Conservation (phyloP, 495 filamentous ascomycete genomes). For the Xylaria sp. region DNA sequence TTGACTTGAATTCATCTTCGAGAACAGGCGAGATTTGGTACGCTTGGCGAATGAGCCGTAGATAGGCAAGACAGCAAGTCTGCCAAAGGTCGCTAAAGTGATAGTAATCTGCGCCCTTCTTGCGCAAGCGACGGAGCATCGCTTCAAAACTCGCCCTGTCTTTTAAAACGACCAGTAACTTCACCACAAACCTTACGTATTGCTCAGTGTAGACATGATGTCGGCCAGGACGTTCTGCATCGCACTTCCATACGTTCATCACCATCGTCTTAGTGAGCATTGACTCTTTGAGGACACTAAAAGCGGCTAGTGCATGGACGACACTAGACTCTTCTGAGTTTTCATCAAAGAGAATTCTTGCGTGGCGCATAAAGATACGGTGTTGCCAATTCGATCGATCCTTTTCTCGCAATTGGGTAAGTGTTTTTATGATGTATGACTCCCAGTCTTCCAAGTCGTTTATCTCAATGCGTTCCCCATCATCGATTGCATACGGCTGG, state of each 20-base stretch:
- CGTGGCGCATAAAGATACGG: slow-evolving; percentile 81
- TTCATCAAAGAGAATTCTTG: slow-evolving; percentile 72
- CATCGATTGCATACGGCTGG: slow-evolving; percentile 51
- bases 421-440: slow-evolving; percentile 71
- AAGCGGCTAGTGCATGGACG: slow-evolving; percentile 65
- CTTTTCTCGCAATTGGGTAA: slow-evolving; percentile 77
- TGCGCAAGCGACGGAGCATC: slow-evolving; percentile 80
- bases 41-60: slow-evolving; percentile 74
- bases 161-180: slow-evolving; percentile 74
- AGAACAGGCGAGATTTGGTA: slow-evolving; percentile 69
- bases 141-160: slow-evolving; percentile 82
- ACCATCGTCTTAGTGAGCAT: slow-evolving; percentile 96
- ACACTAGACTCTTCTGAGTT: slow-evolving; percentile 38
- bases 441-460: slow-evolving; percentile 72
- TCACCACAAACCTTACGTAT: slow-evolving; percentile 83
- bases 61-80: slow-evolving; percentile 74
- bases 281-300: slow-evolving; percentile 77
- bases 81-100: slow-evolving; percentile 88
- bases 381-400: slow-evolving; percentile 99
- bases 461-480: slow-evolving; percentile 46
- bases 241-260: slow-evolving; percentile 95
- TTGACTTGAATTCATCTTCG: slow-evolving; percentile 81
- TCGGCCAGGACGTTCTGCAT: slow-evolving; percentile 85
- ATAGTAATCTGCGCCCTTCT: slow-evolving; percentile 82
- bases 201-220: slow-evolving; percentile 94